Base-by-base conservation (phyloP, 352 stramenopile genomes). In the Globisporangium radiosum region DNA sequence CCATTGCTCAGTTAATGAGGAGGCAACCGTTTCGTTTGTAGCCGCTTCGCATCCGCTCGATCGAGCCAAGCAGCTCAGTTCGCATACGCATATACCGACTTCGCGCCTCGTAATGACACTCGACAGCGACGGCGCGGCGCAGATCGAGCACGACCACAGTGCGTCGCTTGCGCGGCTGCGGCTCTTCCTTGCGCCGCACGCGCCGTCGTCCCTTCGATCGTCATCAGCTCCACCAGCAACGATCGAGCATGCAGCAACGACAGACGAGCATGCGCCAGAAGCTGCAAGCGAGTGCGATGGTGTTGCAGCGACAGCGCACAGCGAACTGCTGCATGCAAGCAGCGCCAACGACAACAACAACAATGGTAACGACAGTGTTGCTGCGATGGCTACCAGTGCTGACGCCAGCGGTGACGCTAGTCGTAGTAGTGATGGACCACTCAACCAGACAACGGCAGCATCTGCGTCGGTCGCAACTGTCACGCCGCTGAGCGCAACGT, bases 391-490 rank as follows among this genome's bases (percentile, higher is more conserved):
- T 33, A 33, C 25, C 25, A 33, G 25, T 33, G 25, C 25, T 33
- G 25, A 33, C 25, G 42, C 5, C 42, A 43, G 39, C 7, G 7
- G 4, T 11, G 39, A 43, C 5, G 39, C 39, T 11, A 13, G 45
- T 25, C 36, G 36, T 36, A 63, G 66, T 0, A 59, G 72, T 7
- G 50, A 68, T 33, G 25, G 25, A 33, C 25, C 25, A 33, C 25
- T 33, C 25, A 33, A 33, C 0, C 62, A 82, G 9, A 19, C 36
- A 15, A 57, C 54, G 17, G 63, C 70, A 38, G 62, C 71, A 40
- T 54, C 67, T 5, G 70, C 62, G 6, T 68, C 66, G 10, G 69
- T 77, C 8, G 69, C 77, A n/a, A 88, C 71, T 50, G 73, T 88
- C 8, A 72, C 64, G 10, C 71, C 72, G 0, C 65, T 88, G 43